Evolutionary conservation across 2,329 filamentous ascomycete genomes (phyloP).

Genomic region (Neodidymelliopsis sp.): DNA sequence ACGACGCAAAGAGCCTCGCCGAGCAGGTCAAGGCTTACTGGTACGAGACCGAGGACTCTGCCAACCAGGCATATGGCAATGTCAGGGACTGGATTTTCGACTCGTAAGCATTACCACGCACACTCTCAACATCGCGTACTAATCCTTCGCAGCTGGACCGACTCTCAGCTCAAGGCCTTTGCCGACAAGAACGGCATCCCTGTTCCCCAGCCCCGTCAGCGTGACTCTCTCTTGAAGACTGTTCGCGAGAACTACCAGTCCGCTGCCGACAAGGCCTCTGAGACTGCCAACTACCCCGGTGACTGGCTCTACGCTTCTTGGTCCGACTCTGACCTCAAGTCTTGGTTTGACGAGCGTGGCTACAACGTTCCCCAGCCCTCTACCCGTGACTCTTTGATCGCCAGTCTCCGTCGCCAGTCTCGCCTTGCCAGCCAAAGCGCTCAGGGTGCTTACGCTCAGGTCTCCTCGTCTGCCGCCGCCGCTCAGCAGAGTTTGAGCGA

Average conservation of each 20-base stretch:
- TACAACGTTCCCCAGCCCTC: conserved; percentile 85
- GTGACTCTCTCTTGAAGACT: conserved; percentile 80
- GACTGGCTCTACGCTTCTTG: conserved; percentile 93
- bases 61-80: conserved; percentile 73
- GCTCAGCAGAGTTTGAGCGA: conserved; percentile 81
- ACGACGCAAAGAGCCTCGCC: conserved; percentile 73
- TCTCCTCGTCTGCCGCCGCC: conserved; percentile 59
- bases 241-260: conserved; percentile 82
- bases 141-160: conserved; percentile 74
- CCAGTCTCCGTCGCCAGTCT: conserved; percentile 88
- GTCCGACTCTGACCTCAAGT: conserved; percentile 92
- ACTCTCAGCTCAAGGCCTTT: conserved; percentile 92
- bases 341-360: conserved; percentile 89
- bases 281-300: conserved; percentile 86
- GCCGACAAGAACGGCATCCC: conserved; percentile 88
- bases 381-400: conserved; percentile 85
- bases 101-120: conserved; percentile 56
- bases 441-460: conserved; percentile 57
- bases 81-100: conserved; percentile 94
- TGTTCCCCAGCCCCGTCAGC: conserved; percentile 84
- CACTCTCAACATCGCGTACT: conserved; percentile 34
- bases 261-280: conserved; percentile 75
- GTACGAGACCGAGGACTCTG: conserved; percentile 81
- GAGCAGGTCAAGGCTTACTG: conserved; percentile 74
- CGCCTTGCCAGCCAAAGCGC: conserved; percentile 76